These are phyloP conservation scores for Lichtheimia ornata DNA, from an alignment of 371 early-diverging fungal genomes.

Conservation along the genomic window DNA sequence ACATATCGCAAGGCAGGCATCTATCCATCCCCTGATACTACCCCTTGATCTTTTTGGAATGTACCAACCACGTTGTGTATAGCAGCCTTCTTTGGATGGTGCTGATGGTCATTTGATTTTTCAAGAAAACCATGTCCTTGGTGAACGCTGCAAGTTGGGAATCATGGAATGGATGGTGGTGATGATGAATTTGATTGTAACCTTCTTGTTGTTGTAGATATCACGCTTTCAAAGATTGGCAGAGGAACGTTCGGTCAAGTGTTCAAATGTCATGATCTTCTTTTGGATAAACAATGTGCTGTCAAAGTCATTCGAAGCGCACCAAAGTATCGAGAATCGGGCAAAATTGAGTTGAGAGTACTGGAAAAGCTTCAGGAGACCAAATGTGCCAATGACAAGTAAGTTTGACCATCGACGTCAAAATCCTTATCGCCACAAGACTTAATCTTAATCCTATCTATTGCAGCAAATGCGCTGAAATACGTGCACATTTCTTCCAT, in stretches of 20 bases:
- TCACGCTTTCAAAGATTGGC: slow-evolving; percentile 82
- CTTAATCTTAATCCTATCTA: background rate
- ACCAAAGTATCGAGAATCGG: slow-evolving; percentile 94
- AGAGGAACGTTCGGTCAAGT: slow-evolving; percentile 99
- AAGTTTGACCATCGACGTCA: slow-evolving; percentile 19
- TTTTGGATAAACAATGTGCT: slow-evolving; percentile 47
- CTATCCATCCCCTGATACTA: too few relatives aligned
- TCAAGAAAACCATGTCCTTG: slow-evolving; percentile 70
- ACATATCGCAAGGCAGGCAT: too few relatives aligned
- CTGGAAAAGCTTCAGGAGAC: slow-evolving; percentile 73
- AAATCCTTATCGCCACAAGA: background rate
- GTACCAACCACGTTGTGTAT: background rate
- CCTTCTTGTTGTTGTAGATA: slow-evolving; percentile 45
- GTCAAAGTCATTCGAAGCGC: slow-evolving; percentile 93
- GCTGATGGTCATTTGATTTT: slow-evolving; percentile 93
- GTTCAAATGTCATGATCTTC: slow-evolving; percentile 81
- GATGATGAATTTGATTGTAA: too few relatives aligned
- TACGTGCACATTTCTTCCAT: slow-evolving; percentile 81
- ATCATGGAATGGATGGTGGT: too few relatives aligned
- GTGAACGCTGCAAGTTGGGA: slow-evolving; percentile 60
- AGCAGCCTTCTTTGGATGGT: slow-evolving; percentile 44
- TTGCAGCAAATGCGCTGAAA: slow-evolving; percentile 70
- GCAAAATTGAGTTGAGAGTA: slow-evolving; percentile 87
- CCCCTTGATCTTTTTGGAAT: too few relatives aligned
- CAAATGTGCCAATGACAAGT: slow-evolving; percentile 75